These are phyloP conservation scores for Herpetospermum pedunculosum DNA, from an alignment of 306 rosid genomes.

Conservation along the genomic window DNA sequence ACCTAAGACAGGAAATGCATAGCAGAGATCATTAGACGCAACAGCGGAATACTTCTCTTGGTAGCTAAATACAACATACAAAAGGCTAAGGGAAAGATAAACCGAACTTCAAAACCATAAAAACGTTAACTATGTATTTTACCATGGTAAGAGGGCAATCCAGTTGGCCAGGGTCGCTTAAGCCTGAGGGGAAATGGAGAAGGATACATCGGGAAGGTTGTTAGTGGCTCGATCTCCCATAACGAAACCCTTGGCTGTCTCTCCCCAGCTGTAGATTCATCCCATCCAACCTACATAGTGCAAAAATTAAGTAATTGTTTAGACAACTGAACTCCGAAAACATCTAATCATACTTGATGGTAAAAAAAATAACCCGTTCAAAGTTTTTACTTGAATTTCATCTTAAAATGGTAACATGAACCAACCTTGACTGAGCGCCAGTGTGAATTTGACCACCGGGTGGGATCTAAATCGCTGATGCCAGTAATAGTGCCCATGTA, in stretches of 20 bases:
- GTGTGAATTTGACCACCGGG: conserved; percentile 76
- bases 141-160: conserved; percentile 83
- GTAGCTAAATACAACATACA: not conserved
- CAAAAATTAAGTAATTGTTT: conserved; percentile 3
- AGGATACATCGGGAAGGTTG: conserved; percentile 97
- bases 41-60: not conserved
- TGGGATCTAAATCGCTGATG: conserved; percentile 73
- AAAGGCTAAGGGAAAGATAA: not conserved
- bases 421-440: conserved; percentile 99
- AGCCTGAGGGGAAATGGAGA: conserved; percentile 86
- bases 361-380: not conserved
- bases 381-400: not conserved
- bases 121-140: conserved; percentile 5
- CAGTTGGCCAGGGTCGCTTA: conserved; percentile 92
- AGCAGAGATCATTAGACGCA: not conserved
- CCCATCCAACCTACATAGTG: conserved; percentile 90
- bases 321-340: not conserved
- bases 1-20: conserved; percentile 32
- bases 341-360: not conserved
- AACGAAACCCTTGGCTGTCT: conserved; percentile 93
- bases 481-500: conserved; percentile 98
- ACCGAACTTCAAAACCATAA: not conserved
- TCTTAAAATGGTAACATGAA: not conserved
- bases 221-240: conserved; percentile 96
- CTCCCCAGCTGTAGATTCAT: conserved; percentile 96